These are phyloP conservation scores for Phytophthora capsici DNA, from an alignment of 352 stramenopile species.

Conservation along the genomic window DNA sequence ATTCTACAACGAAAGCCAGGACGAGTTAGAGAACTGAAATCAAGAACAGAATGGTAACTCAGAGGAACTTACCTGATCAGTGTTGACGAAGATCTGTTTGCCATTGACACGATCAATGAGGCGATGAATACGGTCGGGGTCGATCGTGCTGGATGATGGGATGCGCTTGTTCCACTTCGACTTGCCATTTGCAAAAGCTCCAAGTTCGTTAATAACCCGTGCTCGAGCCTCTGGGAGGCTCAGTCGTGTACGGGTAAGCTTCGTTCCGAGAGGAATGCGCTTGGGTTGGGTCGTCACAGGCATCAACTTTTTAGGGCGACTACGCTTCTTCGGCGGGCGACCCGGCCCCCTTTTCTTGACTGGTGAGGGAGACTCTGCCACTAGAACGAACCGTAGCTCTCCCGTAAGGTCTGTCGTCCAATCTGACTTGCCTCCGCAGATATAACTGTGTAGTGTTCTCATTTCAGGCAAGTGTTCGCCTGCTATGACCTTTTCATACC, in stretches of 20 bases:
- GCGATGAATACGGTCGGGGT: conserved; percentile 68
- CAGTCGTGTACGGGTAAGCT: conserved; percentile 50
- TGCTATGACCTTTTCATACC: conserved; percentile 57
- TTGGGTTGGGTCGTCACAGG: conserved; percentile 10
- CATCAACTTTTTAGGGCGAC: conserved; percentile 22
- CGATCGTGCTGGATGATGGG: conserved; percentile 47
- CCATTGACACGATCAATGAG: conserved; percentile 76
- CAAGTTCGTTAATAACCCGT: conserved; percentile 55
- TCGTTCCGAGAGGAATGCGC: conserved; percentile 15
- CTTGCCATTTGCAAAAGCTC: conserved; percentile 64
- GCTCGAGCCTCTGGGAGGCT: conserved; percentile 63
- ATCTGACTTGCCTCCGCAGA: conserved; percentile 67
- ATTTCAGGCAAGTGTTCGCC: conserved; percentile 63
- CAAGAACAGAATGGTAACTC: not conserved
- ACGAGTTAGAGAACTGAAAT: conserved; percentile 7
- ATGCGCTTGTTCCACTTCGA: conserved; percentile 80
- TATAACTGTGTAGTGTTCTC: conserved; percentile 61
- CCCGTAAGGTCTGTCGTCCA: conserved; percentile 54
- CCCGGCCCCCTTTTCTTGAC: conserved; percentile 28
- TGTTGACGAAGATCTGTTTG: conserved; percentile 62
- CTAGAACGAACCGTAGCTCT: conserved; percentile 1
- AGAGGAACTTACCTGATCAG: conserved; percentile 53
- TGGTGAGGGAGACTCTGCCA: not conserved
- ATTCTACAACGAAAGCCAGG: conserved; percentile 42
- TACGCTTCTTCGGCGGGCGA: conserved; percentile 29